phyloP scores from a whole-genome alignment of 1,284 basidiomycete genomes.

The Agroathelia rolfsii region DNA sequence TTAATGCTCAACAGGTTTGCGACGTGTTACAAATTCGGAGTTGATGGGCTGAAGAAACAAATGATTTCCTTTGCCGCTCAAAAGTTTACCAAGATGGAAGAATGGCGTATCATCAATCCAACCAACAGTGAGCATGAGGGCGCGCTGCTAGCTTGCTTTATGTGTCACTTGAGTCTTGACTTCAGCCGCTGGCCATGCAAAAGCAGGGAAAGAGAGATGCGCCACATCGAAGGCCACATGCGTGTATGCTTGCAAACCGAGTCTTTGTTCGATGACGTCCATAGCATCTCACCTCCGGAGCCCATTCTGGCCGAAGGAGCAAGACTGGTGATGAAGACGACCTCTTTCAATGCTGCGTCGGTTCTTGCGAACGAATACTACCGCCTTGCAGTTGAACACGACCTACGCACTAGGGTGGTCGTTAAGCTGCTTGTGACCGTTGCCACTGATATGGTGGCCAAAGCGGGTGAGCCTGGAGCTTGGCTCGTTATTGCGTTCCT shows the following conservation, averaged over 20 bases:
- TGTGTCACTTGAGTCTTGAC: conserved; percentile 18
- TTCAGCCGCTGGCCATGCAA: conserved; percentile 14
- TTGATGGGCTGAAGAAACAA: conserved; percentile 5
- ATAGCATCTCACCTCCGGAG: conserved; percentile 17
- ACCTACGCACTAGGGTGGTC: conserved; percentile 11
- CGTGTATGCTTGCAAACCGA: conserved; percentile 18
- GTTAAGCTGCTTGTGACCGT: conserved; percentile 11
- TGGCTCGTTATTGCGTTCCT: no score
- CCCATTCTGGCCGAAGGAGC: conserved; percentile 19
- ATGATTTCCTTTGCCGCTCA: conserved; percentile 15
- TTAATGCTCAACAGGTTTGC: conserved; percentile 13
- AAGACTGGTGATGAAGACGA: conserved; percentile 5
- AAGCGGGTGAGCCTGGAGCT: no score
- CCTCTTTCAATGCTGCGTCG: conserved; percentile 7
- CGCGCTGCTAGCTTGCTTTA: conserved; percentile 23
- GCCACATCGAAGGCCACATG: conserved; percentile 21
- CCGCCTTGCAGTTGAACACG: conserved; percentile 10
- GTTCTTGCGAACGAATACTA: conserved; percentile 7
- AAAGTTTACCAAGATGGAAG: conserved; percentile 13
- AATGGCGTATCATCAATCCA: not conserved
- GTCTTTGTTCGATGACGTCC: conserved; percentile 13
- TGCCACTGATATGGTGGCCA: conserved; percentile 11
- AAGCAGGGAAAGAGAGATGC: conserved; percentile 11
- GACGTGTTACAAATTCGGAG: conserved; percentile 9
- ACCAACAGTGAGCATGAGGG: conserved; percentile 8